Evolutionary conservation across 2,329 filamentous ascomycete genomes (phyloP).

Genomic region (Arthrobotrys entomopaga): DNA sequence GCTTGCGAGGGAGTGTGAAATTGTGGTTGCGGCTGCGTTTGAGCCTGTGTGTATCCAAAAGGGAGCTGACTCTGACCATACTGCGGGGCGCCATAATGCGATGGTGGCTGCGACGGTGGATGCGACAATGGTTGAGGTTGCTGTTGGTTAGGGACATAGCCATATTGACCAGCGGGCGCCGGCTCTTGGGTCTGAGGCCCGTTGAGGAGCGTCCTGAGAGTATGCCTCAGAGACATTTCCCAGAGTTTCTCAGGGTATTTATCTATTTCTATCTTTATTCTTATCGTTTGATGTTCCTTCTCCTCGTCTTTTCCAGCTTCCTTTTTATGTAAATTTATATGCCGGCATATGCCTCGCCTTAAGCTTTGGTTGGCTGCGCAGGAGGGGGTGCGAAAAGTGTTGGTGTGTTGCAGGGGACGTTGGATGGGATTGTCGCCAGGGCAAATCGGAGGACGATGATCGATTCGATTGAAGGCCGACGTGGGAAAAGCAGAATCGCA

Average conservation of each 20-base stretch:
- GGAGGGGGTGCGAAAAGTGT: slow-evolving; percentile 3
- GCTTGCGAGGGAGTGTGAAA: background rate
- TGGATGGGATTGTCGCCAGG: no score
- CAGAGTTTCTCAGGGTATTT: no score
- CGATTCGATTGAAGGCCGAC: no score
- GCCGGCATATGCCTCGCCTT: background rate
- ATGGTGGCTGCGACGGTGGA: background rate
- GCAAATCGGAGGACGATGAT: no score
- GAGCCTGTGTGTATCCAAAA: slow-evolving; percentile 15
- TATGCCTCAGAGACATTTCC: slow-evolving; percentile 46
- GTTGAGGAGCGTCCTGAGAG: slow-evolving; percentile 35
- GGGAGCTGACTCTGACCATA: background rate
- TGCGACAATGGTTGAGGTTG: background rate
- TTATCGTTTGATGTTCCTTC: no score
- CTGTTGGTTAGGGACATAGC: slow-evolving; percentile 10
- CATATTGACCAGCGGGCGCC: background rate
- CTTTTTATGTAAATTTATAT: no score
- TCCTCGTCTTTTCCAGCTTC: background rate
- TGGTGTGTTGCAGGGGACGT: slow-evolving; percentile 21
- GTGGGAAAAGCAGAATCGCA: no score
- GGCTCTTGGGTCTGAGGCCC: slow-evolving; percentile 42
- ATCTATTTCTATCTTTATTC: no score
- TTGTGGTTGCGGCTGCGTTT: background rate
- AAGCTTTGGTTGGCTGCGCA: no score
- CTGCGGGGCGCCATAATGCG: slow-evolving; percentile 12